Evolutionary conservation across 345 rosid genomes (phyloP).

Genomic region (Psidium friedrichsthalianum): DNA sequence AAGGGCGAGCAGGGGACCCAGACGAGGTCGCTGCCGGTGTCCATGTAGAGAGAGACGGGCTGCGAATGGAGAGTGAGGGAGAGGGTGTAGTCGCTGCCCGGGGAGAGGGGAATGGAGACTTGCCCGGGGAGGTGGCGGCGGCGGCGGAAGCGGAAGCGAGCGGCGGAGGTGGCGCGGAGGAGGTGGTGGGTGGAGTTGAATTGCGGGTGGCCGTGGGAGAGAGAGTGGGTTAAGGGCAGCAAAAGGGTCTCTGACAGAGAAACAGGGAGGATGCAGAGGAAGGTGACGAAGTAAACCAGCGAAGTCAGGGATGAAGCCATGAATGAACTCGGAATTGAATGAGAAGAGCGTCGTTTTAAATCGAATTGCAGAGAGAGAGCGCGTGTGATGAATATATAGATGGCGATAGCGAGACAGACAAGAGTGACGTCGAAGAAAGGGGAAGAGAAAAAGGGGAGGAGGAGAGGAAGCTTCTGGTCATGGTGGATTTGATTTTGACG

Average conservation of each 20-base stretch:
- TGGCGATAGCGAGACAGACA: background rate
- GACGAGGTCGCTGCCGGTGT: slow-evolving; percentile 94
- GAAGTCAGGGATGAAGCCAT: background rate
- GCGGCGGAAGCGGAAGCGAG: slow-evolving; percentile 58
- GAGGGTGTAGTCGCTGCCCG: slow-evolving; percentile 84
- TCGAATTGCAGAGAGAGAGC: background rate
- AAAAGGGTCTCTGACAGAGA: slow-evolving; percentile 5
- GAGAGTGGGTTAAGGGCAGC: slow-evolving; percentile 58
- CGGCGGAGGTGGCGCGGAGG: slow-evolving; percentile 60
- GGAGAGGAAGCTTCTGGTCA: background rate
- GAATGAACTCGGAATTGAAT: background rate
- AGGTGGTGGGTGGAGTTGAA: slow-evolving; percentile 61
- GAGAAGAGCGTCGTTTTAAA: background rate
- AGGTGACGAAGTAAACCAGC: background rate
- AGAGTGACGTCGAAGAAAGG: background rate
- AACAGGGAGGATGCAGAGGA: background rate
- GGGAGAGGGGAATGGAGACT: slow-evolving; percentile 68
- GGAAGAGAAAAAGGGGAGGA: background rate
- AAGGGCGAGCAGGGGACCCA: slow-evolving; percentile 96
- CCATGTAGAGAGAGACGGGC: slow-evolving; percentile 69
- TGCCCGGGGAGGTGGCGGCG: slow-evolving; percentile 17
- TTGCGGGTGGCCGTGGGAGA: slow-evolving; percentile 29
- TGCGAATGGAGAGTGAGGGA: slow-evolving; percentile 38
- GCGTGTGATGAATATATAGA: background rate
- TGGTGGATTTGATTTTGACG: background rate